These are phyloP conservation scores for Rubia tinctorum DNA, from an alignment of 305 asterid species.

Conservation along the genomic window DNA sequence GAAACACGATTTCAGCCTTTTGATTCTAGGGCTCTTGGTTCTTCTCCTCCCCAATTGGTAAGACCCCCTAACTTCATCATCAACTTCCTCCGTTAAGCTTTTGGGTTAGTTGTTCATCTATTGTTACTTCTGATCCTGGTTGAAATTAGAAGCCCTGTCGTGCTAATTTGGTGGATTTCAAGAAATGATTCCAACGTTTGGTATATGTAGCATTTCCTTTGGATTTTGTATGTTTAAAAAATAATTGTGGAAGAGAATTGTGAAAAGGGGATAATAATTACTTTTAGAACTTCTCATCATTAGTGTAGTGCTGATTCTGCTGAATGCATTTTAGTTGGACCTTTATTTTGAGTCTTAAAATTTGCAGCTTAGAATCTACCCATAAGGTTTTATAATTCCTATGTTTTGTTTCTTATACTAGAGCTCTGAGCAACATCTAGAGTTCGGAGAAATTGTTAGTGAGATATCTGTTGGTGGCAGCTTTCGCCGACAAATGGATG, in stretches of 20 bases:
- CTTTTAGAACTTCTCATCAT: too few species aligned
- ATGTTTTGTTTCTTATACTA: constrained; percentile 2
- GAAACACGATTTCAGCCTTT: constrained; percentile 13
- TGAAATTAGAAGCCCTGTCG: not conserved
- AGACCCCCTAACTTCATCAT: not conserved
- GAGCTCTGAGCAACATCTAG: constrained; percentile 14
- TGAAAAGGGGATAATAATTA: too few species aligned
- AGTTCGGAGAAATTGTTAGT: constrained; percentile 18
- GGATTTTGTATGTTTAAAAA: too few species aligned
- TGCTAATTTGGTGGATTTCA: not conserved
- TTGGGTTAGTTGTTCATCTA: constrained; percentile 1
- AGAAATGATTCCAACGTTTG: too few species aligned
- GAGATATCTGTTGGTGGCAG: constrained; percentile 19
- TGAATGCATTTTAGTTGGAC: too few species aligned
- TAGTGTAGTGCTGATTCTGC: too few species aligned
- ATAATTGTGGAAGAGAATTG: too few species aligned
- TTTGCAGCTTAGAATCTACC: not conserved
- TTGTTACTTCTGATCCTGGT: not conserved
- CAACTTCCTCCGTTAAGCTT: not conserved
- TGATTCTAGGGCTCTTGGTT: constrained; percentile 25
- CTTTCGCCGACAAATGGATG: constrained; percentile 25
- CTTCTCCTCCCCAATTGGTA: constrained; percentile 27
- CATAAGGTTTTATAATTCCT: too few species aligned
- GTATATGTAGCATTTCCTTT: too few species aligned
- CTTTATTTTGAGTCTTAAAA: not conserved